Percentiles rank a stretch among this genome's conserved stretches.
These are phyloP conservation scores for Phycomyces nitens DNA, from an alignment of 192 early-diverging fungal genomes.

Conservation along the genomic window DNA sequence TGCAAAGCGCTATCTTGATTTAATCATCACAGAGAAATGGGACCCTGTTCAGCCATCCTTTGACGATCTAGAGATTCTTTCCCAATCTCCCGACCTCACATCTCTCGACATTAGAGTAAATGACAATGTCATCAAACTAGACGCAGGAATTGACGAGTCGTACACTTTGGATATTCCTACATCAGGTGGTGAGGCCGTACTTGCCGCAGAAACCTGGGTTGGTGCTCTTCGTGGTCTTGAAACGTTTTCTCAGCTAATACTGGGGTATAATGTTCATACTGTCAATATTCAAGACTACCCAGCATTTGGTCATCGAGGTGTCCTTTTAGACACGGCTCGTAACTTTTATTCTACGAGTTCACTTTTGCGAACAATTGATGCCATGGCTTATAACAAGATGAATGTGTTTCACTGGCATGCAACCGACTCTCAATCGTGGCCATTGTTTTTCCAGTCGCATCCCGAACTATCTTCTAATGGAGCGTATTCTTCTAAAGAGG, in stretches of 20 bases:
- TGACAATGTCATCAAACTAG: conserved; percentile 43
- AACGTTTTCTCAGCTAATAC: conserved; percentile 64
- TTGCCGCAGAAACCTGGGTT: conserved; percentile 54
- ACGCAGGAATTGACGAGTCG: conserved; percentile 61
- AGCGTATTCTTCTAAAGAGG: conserved; percentile 57
- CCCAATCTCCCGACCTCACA: conserved; percentile 20
- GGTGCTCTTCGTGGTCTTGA: conserved; percentile 70
- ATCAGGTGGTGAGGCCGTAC: conserved; percentile 40
- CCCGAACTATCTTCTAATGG: conserved; percentile 60
- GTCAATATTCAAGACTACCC: conserved; percentile 59
- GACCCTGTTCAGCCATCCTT: conserved; percentile 42
- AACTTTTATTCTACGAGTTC: conserved; percentile 58
- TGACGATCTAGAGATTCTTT: conserved; percentile 13
- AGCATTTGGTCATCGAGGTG: conserved; percentile 59
- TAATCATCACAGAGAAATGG: conserved; percentile 40
- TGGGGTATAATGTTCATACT: conserved; percentile 43
- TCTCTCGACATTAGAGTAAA: conserved; percentile 43
- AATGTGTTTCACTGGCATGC: conserved; percentile 78
- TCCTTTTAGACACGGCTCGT: conserved; percentile 61
- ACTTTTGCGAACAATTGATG: conserved; percentile 59
- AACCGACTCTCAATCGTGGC: conserved; percentile 68
- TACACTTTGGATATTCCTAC: conserved; percentile 59
- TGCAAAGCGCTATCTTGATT: conserved; percentile 35
- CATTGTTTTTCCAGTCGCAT: conserved; percentile 54
- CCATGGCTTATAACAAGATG: conserved; percentile 68